Base-by-base conservation (phyloP, 805 yeast genomes). In the Barnettozyma californica region DNA sequence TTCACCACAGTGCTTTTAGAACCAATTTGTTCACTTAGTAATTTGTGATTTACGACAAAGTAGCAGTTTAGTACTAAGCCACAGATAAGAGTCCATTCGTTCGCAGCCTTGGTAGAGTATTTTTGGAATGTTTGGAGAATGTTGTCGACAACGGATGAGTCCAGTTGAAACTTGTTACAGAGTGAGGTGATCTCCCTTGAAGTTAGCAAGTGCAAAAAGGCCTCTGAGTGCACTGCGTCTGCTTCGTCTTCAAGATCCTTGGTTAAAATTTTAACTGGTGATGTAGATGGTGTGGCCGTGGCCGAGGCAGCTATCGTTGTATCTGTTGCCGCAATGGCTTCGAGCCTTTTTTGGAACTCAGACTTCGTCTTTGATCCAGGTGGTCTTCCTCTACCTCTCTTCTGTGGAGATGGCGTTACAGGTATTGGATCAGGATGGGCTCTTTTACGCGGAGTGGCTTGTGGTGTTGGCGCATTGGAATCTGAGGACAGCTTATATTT, bases 51-150 rank as follows among this genome's bases (percentile, higher is more conserved):
- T 29, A 84, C 70, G 14, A 81, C 69, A 18, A 72, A 67, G 47
- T 79, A 80, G 13, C 83, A 81, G 18, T 83, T 75, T 33, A 83
- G 69, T 1, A 84, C 72, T 52, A 85, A 60, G 0, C 91, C 91
- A 60, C 87, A 81, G 3, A 84, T 77, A 20, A 85, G 62, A 8
- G 81, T 79, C 89, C 90, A 84, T 36, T 82, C 83, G 49, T 77
- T 80, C 33, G 75, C 75, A 36, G 83, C 74, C 53, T 79, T 78
- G 40, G 74, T 71, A 42, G 74, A 71, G 57, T 79, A 78, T 4
- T 69, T 63, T 36, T 71, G 65, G 54, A 75, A 84, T 1, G 81
- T 74, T 37, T 72, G 74, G 9, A 83, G 50, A 41, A 85, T 69
- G 33, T 68, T 64, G 23, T 70, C 67, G 0, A 87, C 78, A 2